Evolutionary conservation across 2,329 filamentous ascomycete species (phyloP), one percentile per base, ranked within the genome.

Genomic region (Fusarium compactum): DNA sequence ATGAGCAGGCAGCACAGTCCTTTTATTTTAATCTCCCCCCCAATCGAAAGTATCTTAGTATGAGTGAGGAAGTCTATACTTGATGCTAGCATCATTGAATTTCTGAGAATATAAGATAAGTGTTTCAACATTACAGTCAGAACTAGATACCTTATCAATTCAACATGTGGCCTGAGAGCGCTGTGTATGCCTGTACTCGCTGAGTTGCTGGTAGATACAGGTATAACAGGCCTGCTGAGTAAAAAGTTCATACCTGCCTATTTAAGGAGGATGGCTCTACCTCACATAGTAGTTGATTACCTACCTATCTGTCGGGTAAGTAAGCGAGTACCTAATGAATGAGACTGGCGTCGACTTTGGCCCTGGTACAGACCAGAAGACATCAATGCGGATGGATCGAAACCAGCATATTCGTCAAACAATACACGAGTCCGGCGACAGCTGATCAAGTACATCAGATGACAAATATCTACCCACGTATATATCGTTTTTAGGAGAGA

Each of bases 281-380:
- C 27, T 29, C 30, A 32, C 30, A 34, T 34, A 34, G 32, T 34
- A 34, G 15, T 34, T 34, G 32, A 34, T 34, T 24, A 24, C 24
- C 24, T 24, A 24, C 24, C 24, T 34, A 14, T 34, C 32, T 34
- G 32, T 62, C 44, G 38, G 41, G 50, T 48, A 66, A 65, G 53
- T 15, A 47, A 43, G 18, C n/a, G 44, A 43, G 64, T 46, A 43
- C 18, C 16, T 6, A 38, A 38, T 48, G 50, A n/a, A 53, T 50
- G 45, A 54, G 38, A 52, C 54, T 58, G 51, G 51, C 53, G 25
- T 46, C 56, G 59, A 62, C 58, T 65, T 74, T 59, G 56, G 66
- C 72, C 72, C 70, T 70, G 72, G 72, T 51, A 56, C 59, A 41
- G 62, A 62, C 50, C 53, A 57, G 57, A 57, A 32, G 48, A 44